These are phyloP conservation scores for Globisporangium echinulatum DNA, from an alignment of 352 stramenopile species.

Conservation along the genomic window DNA sequence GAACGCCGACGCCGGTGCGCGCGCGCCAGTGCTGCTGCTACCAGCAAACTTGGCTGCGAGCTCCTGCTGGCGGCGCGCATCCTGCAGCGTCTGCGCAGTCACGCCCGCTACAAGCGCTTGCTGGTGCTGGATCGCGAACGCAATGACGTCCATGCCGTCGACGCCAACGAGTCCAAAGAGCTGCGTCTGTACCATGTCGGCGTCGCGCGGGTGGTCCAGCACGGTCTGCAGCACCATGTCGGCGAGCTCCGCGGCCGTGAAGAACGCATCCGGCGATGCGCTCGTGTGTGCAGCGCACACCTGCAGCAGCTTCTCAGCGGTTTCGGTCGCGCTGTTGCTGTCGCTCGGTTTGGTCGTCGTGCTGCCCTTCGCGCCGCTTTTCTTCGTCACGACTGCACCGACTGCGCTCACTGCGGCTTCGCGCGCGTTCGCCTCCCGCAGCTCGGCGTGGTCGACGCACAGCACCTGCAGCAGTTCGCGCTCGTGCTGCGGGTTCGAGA, in stretches of 20 bases:
- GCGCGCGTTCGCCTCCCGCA: conserved; percentile 42
- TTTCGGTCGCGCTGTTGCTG: conserved; percentile 2
- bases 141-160: conserved; percentile 81
- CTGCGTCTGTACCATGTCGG: conserved; percentile 59
- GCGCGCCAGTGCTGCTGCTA: conserved; percentile 4
- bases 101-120: conserved; percentile 21
- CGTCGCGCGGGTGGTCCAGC: conserved; percentile 38
- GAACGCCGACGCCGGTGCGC: conserved; percentile 27
- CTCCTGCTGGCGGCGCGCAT: conserved; percentile 38
- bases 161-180: conserved; percentile 82
- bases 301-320: conserved; percentile 33
- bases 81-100: conserved; percentile 33
- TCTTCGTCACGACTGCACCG: conserved; percentile 49
- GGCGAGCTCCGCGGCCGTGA: conserved; percentile 58
- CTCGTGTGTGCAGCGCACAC: conserved; percentile 30
- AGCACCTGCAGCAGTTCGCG: conserved; percentile 41
- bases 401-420: conserved; percentile 41
- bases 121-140: conserved; percentile 60
- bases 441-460: conserved; percentile 46
- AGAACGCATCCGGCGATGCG: conserved; percentile 22
- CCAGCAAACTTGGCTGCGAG: conserved; percentile 17
- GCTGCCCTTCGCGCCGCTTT: conserved; percentile 10
- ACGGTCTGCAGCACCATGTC: conserved; percentile 64
- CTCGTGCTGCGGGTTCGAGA: conserved; percentile 19
- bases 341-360: conserved; percentile 15